phyloP scores from a whole-genome alignment of 345 rosid genomes.

The Eutrema heterophyllum region DNA sequence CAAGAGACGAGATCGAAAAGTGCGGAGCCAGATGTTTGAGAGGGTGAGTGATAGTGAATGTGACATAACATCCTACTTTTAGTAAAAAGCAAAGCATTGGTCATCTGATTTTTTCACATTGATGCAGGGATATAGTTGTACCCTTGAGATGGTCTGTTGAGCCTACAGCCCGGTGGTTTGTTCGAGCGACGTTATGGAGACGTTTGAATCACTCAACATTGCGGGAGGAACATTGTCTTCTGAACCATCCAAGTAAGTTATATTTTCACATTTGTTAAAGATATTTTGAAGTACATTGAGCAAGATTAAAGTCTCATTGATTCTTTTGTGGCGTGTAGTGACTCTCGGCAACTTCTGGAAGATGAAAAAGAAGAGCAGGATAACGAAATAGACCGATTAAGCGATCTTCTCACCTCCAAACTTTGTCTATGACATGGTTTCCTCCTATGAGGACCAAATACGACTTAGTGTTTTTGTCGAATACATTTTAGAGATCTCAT shows the following conservation, averaged over 20 bases:
- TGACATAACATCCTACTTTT: not conserved
- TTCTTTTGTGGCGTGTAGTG: constrained; percentile 1
- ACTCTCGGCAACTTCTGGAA: not conserved
- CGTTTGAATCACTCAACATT: constrained; percentile 7
- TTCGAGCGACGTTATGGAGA: not conserved
- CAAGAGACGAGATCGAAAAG: not conserved
- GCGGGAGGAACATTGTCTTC: not conserved
- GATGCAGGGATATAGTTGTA: constrained; percentile 4
- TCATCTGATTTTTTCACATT: not conserved
- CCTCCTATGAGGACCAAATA: not conserved
- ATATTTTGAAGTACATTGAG: not conserved
- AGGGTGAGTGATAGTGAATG: constrained; percentile 16
- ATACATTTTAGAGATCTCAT: not conserved
- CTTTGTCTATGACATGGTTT: constrained; percentile 9
- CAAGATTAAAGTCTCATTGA: not conserved
- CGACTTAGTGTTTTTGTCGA: not conserved
- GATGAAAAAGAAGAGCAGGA: constrained; percentile 9
- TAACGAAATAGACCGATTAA: constrained; percentile 2
- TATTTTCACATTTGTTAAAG: not conserved
- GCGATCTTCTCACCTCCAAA: constrained; percentile 8
- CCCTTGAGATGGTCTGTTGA: constrained; percentile 20
- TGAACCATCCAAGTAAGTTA: constrained; percentile 14
- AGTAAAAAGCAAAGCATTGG: not conserved
- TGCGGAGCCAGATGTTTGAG: constrained; percentile 10
- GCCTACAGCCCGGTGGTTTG: not conserved